These are phyloP conservation scores for Monascus purpureus DNA, from an alignment of 495 filamentous ascomycete genomes.

Conservation along the genomic window DNA sequence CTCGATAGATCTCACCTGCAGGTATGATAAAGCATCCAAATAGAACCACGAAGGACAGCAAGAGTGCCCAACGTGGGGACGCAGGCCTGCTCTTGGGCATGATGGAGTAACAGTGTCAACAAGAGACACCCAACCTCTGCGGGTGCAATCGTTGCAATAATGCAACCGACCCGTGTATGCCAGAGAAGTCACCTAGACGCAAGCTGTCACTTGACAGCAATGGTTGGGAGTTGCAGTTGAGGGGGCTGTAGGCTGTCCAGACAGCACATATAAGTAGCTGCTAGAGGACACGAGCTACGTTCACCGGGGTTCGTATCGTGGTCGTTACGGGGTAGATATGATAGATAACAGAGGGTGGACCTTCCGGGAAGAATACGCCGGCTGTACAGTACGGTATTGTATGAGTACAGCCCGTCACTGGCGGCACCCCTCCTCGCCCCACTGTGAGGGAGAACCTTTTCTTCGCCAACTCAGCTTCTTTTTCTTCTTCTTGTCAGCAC, in stretches of 20 bases:
- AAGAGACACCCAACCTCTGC: constrained; percentile 27
- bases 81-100: constrained; percentile 33
- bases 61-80: constrained; percentile 43
- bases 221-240: constrained; percentile 1
- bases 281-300: no score
- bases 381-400: no score
- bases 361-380: no score
- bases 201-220: background rate
- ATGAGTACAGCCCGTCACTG: no score
- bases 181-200: constrained; percentile 24
- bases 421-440: no score
- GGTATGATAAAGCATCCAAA: constrained; percentile 26
- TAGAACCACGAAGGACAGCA: constrained; percentile 25
- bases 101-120: constrained; percentile 11
- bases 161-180: constrained; percentile 1
- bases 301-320: no score
- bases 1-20: constrained; percentile 14
- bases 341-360: no score
- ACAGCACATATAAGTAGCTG: constrained; percentile 18
- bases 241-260: constrained; percentile 30
- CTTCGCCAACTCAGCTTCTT: constrained; percentile 15
- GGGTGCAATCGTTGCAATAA: constrained; percentile 1
- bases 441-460: constrained; percentile 14
- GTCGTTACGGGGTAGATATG: no score
- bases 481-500: constrained; percentile 15